phyloP scores from a whole-genome alignment of 2,329 filamentous ascomycete species.

The Pezicula neosporulosa region DNA sequence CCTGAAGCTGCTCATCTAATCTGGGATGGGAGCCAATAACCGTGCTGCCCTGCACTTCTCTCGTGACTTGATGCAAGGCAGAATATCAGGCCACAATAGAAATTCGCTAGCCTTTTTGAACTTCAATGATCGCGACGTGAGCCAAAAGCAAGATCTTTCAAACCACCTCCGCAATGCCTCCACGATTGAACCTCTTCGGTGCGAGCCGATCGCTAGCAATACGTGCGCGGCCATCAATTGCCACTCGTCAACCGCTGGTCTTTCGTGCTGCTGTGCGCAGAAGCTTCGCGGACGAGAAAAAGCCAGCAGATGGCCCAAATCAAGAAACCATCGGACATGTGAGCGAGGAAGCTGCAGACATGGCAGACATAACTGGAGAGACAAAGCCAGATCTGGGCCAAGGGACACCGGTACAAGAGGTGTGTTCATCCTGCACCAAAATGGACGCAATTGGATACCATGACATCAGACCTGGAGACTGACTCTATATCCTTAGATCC shows the following conservation, averaged over 20 bases:
- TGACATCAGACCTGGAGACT: slow-evolving; percentile 13
- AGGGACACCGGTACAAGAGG: slow-evolving; percentile 65
- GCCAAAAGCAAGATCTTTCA: neutral
- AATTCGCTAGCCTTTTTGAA: neutral
- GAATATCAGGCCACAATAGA: neutral
- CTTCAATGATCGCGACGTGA: slow-evolving; percentile 1
- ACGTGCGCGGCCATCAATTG: slow-evolving; percentile 33
- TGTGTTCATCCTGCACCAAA: slow-evolving; percentile 29
- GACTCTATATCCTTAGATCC: slow-evolving; percentile 43
- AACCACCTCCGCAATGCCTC: slow-evolving; percentile 43
- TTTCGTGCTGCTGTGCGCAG: slow-evolving; percentile 19
- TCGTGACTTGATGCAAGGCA: neutral
- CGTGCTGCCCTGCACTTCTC: neutral
- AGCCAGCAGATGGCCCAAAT: slow-evolving; percentile 38
- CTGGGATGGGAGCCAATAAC: too few relatives aligned
- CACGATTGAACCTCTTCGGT: slow-evolving; percentile 47
- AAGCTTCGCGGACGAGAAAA: slow-evolving; percentile 25
- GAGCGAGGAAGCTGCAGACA: slow-evolving; percentile 61
- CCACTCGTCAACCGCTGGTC: slow-evolving; percentile 21
- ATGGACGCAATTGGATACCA: slow-evolving; percentile 6
- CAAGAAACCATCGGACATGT: slow-evolving; percentile 54
- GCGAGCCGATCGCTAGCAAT: slow-evolving; percentile 39
- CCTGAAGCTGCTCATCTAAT: too few relatives aligned
- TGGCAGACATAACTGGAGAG: slow-evolving; percentile 53
- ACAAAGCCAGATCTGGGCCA: slow-evolving; percentile 59